phyloP scores from a whole-genome alignment of 2,329 filamentous ascomycete genomes.

The Monosporascus ibericus region DNA sequence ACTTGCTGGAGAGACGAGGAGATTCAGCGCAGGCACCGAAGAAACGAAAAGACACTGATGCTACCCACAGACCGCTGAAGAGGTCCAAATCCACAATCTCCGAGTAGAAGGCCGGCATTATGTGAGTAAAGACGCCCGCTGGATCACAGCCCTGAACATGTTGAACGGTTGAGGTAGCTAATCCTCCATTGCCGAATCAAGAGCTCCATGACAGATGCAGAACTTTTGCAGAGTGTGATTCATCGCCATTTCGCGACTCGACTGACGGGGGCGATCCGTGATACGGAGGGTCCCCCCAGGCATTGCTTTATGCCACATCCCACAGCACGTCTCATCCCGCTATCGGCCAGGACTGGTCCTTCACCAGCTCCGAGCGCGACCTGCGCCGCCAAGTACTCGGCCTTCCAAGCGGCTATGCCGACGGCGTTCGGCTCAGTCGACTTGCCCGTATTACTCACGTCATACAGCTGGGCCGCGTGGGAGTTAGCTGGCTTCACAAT shows the following conservation, averaged over 20 bases:
- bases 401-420: slow-evolving; percentile 61
- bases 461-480: slow-evolving; percentile 57
- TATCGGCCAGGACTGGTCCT: slow-evolving; percentile 51
- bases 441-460: slow-evolving; percentile 41
- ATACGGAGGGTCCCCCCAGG: slow-evolving; percentile 59
- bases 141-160: no score
- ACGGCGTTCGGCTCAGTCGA: slow-evolving; percentile 49
- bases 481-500: slow-evolving; percentile 60
- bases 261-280: slow-evolving; percentile 58
- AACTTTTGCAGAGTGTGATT: slow-evolving; percentile 64
- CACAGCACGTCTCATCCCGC: slow-evolving; percentile 60
- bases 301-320: slow-evolving; percentile 63
- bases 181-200: slow-evolving; percentile 24
- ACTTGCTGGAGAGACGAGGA: slow-evolving; percentile 38
- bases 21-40: not conserved
- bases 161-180: not conserved
- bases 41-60: not conserved
- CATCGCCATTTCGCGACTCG: slow-evolving; percentile 68
- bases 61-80: not conserved
- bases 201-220: slow-evolving; percentile 64
- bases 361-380: slow-evolving; percentile 59
- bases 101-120: no score
- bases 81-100: not conserved
- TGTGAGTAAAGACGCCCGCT: no score
- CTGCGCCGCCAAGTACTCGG: slow-evolving; percentile 65